These are phyloP conservation scores for Blastocystis sp. DNA, from an alignment of 352 stramenopile species.

Conservation along the genomic window DNA sequence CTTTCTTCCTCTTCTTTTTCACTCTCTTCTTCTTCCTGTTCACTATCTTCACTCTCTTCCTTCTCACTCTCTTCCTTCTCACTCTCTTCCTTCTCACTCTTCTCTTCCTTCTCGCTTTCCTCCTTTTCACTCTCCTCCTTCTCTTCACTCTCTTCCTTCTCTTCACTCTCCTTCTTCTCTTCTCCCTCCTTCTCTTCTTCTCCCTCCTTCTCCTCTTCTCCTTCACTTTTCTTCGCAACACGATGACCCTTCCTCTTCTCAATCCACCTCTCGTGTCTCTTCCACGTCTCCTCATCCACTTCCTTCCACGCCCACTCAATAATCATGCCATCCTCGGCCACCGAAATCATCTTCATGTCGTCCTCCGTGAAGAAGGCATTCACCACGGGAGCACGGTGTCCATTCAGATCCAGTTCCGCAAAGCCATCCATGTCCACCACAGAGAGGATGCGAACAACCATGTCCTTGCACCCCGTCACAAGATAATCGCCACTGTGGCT, in stretches of 20 bases:
- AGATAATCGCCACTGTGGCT: conserved; percentile 77
- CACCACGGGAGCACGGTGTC: conserved; percentile 82
- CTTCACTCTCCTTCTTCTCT: background rate
- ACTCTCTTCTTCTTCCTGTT: too few species aligned
- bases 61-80: too few species aligned
- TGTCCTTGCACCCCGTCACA: conserved; percentile 82
- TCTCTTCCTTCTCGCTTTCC: too few species aligned
- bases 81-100: too few species aligned
- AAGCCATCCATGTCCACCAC: conserved; percentile 79
- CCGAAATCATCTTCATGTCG: conserved; percentile 80
- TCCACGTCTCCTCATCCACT: background rate
- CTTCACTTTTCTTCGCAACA: conserved; percentile 15
- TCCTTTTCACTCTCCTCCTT: too few species aligned
- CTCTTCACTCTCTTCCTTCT: too few species aligned
- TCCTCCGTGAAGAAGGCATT: conserved; percentile 82
- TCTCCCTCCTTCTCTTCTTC: conserved; percentile 47
- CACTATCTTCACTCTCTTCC: too few species aligned
- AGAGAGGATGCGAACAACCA: conserved; percentile 83
- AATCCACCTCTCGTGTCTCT: conserved; percentile 47
- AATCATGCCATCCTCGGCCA: conserved; percentile 81
- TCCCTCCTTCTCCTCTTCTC: background rate
- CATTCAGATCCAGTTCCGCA: conserved; percentile 81
- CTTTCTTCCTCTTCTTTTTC: conserved; percentile 7
- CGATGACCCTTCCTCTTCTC: background rate
- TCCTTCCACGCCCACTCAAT: conserved; percentile 80